These are phyloP conservation scores for Hura crepitans DNA, from an alignment of 441 rosid species.

Conservation along the genomic window DNA sequence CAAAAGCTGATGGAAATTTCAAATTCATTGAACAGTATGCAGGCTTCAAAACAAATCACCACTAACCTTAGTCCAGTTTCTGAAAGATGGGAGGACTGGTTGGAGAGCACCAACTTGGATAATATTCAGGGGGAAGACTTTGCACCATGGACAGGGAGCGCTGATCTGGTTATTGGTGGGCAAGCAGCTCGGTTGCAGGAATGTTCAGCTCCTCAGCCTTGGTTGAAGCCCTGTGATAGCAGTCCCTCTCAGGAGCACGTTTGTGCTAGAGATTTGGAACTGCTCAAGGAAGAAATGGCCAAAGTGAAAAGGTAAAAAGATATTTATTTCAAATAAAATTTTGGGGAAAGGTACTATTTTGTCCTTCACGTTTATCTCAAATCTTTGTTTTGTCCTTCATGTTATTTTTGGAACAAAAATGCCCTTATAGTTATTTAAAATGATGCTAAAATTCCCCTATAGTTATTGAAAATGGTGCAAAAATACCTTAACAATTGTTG, in stretches of 20 bases:
- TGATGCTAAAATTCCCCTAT: too few relatives aligned
- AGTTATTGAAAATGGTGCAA: too few relatives aligned
- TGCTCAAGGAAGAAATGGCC: constrained; percentile 53
- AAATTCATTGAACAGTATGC: constrained; percentile 50
- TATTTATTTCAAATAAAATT: not conserved
- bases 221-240: constrained; percentile 39
- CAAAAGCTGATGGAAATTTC: constrained; percentile 63
- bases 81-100: constrained; percentile 79
- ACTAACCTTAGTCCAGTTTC: constrained; percentile 49
- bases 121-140: constrained; percentile 53
- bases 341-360: too few relatives aligned
- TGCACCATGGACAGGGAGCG: constrained; percentile 50
- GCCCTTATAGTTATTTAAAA: too few relatives aligned
- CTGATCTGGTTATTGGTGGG: constrained; percentile 40
- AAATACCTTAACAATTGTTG: too few relatives aligned
- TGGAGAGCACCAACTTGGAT: constrained; percentile 60
- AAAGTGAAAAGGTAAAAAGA: constrained; percentile 58
- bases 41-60: constrained; percentile 48
- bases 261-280: constrained; percentile 44
- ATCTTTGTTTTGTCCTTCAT: too few relatives aligned
- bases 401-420: too few relatives aligned
- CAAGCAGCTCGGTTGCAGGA: constrained; percentile 38
- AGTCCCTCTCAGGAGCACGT: constrained; percentile 33
- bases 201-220: constrained; percentile 33
- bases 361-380: too few relatives aligned